These are phyloP conservation scores for Boletus reticuloceps DNA, from an alignment of 768 basidiomycete species.

Conservation along the genomic window DNA sequence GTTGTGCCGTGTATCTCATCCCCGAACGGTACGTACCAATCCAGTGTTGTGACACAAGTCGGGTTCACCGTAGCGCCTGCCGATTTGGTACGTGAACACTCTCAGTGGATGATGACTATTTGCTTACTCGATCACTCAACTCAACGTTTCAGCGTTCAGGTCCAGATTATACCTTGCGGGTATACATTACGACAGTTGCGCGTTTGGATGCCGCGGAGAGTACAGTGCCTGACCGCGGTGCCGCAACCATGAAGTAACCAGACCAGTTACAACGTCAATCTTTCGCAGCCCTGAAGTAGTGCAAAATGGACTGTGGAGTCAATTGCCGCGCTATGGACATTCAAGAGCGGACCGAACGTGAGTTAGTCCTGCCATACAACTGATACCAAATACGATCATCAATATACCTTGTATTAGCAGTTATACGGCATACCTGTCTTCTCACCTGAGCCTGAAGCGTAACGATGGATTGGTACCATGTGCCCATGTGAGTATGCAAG, in stretches of 20 bases:
- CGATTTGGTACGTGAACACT: background rate
- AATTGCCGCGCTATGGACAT: constrained; percentile 5
- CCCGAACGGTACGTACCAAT: background rate
- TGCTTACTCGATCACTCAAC: constrained; percentile 1
- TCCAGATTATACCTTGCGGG: constrained; percentile 2
- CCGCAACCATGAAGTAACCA: constrained; percentile 27
- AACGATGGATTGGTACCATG: background rate
- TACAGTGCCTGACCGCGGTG: constrained; percentile 15
- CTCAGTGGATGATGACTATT: background rate
- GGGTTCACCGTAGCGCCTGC: background rate
- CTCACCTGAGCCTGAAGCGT: constrained; percentile 8
- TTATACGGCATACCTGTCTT: constrained; percentile 20
- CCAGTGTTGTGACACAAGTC: background rate
- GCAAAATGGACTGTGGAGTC: constrained; percentile 3
- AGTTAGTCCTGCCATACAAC: constrained; percentile 13
- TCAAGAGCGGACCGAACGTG: constrained; percentile 12
- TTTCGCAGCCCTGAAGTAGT: constrained; percentile 18
- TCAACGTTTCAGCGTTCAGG: background rate
- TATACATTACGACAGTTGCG: constrained; percentile 5
- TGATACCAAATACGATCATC: constrained; percentile 18
- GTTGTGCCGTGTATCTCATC: background rate
- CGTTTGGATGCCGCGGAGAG: constrained; percentile 18
- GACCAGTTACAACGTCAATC: constrained; percentile 14
- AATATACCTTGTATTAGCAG: constrained; percentile 26
- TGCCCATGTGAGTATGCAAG: background rate